Evolutionary conservation across 2,329 filamentous ascomycete species (phyloP), one percentile per base, ranked within the genome.

Genomic region (Fonsecaea nubica): DNA sequence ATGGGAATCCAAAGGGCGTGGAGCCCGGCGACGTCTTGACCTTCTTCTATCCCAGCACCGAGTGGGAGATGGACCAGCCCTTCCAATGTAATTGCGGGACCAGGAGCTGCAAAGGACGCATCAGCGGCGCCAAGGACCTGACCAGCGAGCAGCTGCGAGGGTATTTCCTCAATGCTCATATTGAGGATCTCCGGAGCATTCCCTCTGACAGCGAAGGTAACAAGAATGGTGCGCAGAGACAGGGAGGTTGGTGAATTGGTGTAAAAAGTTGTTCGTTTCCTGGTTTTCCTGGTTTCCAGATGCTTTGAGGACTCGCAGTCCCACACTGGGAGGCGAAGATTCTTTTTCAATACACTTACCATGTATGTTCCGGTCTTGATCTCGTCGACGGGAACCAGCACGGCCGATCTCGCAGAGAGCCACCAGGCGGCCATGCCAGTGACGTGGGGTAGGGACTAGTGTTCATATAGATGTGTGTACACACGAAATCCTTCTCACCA

Each of bases 11-110:
- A n/a, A 63, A 35, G 9, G 77, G 77, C 10, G 67, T 83, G 68
- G 75, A 76, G 52, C 72, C 65, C 2, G 81, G 80, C 1, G 81
- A 83, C 59, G 71, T 75, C 6, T 72, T 83, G 59, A 82, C 80
- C 8, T 83, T 83, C 74, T 83, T 83, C 74, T 83, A 83, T 64
- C 81, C 81, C 4, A 82, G 80, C 59, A 81, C 80, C 2, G 81
- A 83, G 73, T 83, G 81, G 81, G 76, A 80, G n/a, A 82, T 83
- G 76, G 80, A 79, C 62, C 79, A 81, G 67, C 69, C 78, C 1
- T 83, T 83, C 67, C 72, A 80, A 42, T 83, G 81, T 68, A 75
- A 74, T 42, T 83, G 81, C 67, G 78, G 77, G 2, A 77, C 77
- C 13, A 71, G 71, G 3, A 74, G 75, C 15, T 83, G 81, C 67